Percentiles rank a stretch among this genome's conserved stretches.
Evolutionary conservation across 2,329 filamentous ascomycete genomes (phyloP).

Genomic region (Diaporthe caulivora): DNA sequence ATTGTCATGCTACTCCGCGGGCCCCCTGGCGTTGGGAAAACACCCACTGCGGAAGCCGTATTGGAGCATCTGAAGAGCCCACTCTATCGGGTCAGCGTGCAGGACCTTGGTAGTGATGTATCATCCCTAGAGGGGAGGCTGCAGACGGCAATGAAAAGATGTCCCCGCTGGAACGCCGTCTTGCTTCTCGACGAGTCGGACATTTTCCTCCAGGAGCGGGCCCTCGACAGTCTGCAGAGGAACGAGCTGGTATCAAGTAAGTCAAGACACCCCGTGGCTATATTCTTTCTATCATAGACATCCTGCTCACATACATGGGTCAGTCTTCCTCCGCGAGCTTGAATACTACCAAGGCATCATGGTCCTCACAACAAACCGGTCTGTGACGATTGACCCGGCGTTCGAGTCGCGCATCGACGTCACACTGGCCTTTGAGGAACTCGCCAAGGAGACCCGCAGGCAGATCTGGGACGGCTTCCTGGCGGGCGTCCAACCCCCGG

Average conservation of each 20-base stretch:
- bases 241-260: not conserved
- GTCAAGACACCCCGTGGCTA: not conserved
- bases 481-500: no score
- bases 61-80: not conserved
- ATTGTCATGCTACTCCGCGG: not conserved
- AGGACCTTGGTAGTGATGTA: not conserved
- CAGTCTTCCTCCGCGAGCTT: conserved; percentile 47
- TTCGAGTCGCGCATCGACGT: conserved; percentile 52
- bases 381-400: conserved; percentile 50
- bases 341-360: conserved; percentile 55
- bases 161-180: not conserved
- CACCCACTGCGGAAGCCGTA: not conserved
- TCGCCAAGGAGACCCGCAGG: conserved; percentile 45
- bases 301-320: not conserved
- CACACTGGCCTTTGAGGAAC: conserved; percentile 48
- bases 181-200: not conserved
- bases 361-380: conserved; percentile 53
- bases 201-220: no score
- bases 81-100: not conserved
- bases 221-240: not conserved
- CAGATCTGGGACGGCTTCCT: conserved; percentile 52
- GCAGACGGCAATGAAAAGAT: not conserved
- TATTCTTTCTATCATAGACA: not conserved
- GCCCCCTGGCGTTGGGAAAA: not conserved
- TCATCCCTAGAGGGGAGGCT: not conserved